A percentile compares a stretch with the other conserved stretches of the same genome.
These are phyloP conservation scores for Venturiaceae sp. DNA, from an alignment of 2,329 filamentous ascomycete genomes.

Conservation along the genomic window DNA sequence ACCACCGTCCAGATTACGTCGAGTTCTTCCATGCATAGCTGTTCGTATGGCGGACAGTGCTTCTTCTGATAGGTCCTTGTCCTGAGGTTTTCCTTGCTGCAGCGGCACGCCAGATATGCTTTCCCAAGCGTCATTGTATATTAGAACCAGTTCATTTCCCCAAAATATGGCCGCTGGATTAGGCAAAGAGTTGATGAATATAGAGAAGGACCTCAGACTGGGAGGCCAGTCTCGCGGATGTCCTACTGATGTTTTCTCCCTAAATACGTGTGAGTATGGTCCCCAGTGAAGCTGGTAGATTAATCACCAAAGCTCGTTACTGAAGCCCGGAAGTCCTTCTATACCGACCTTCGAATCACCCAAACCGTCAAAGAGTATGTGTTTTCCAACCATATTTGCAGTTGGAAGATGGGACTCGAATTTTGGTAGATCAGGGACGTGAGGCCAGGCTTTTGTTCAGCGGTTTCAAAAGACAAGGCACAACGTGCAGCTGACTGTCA, in stretches of 20 bases:
- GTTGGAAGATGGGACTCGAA: too few relatives aligned
- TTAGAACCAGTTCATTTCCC: conserved; percentile 3
- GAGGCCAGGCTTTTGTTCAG: background rate
- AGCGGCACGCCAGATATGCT: conserved; percentile 17
- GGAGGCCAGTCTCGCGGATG: background rate
- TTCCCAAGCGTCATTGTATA: conserved; percentile 23
- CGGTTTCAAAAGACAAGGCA: background rate
- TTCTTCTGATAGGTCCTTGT: conserved; percentile 22
- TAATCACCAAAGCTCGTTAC: background rate
- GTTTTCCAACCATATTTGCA: background rate
- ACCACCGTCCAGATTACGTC: background rate
- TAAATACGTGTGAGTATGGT: background rate
- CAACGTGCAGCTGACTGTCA: background rate
- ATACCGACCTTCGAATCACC: background rate
- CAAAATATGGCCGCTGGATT: conserved; percentile 5
- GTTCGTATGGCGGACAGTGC: conserved; percentile 23
- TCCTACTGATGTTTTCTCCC: conserved; percentile 2
- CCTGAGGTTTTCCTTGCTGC: conserved; percentile 24
- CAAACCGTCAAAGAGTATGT: background rate
- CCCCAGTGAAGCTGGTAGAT: background rate
- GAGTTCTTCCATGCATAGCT: conserved; percentile 17
- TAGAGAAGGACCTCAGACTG: conserved; percentile 13
- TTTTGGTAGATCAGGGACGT: background rate
- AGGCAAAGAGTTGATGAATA: conserved; percentile 26
- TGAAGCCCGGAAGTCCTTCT: background rate